Conservation (phyloP, 306 rosid genomes). For the Lablab purpureus region DNA sequence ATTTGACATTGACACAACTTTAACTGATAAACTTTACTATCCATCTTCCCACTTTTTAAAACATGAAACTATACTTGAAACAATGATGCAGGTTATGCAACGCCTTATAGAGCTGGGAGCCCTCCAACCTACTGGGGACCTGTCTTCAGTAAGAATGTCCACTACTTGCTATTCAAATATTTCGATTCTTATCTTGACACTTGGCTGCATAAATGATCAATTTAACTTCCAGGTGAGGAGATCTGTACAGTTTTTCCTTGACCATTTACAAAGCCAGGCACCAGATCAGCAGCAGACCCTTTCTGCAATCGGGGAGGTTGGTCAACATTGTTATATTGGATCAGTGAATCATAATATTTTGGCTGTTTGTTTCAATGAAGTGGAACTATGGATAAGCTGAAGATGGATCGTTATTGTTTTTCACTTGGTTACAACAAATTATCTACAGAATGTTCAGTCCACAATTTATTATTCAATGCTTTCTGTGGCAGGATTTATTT, state of each 20-base stretch:
- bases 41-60: background rate
- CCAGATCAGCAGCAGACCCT: slow-evolving; percentile 77
- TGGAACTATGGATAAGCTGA: slow-evolving; percentile 16
- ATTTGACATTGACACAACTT: background rate
- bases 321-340: slow-evolving; percentile 18
- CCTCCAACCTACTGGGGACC: slow-evolving; percentile 83
- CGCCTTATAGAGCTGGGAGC: slow-evolving; percentile 84
- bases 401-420: slow-evolving; percentile 7
- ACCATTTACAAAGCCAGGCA: slow-evolving; percentile 66
- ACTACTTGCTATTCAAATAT: background rate
- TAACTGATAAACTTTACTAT: background rate
- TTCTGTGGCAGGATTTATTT: slow-evolving; percentile 71
- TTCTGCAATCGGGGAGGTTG: slow-evolving; percentile 87
- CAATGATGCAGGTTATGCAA: slow-evolving; percentile 68
- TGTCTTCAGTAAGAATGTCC: slow-evolving; percentile 61
- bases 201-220: background rate
- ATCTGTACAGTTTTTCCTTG: slow-evolving; percentile 83
- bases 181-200: background rate
- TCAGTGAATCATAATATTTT: slow-evolving; percentile 6
- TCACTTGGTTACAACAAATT: slow-evolving; percentile 5
- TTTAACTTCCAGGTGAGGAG: slow-evolving; percentile 68
- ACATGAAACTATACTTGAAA: slow-evolving; percentile 23
- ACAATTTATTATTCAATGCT: slow-evolving; percentile 11
- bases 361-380: background rate
- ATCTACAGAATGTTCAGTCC: background rate